Evolutionary conservation across 2,329 filamentous ascomycete genomes (phyloP), one percentile per base, ranked within the genome.

Genomic region (Cercospora nicotianae): DNA sequence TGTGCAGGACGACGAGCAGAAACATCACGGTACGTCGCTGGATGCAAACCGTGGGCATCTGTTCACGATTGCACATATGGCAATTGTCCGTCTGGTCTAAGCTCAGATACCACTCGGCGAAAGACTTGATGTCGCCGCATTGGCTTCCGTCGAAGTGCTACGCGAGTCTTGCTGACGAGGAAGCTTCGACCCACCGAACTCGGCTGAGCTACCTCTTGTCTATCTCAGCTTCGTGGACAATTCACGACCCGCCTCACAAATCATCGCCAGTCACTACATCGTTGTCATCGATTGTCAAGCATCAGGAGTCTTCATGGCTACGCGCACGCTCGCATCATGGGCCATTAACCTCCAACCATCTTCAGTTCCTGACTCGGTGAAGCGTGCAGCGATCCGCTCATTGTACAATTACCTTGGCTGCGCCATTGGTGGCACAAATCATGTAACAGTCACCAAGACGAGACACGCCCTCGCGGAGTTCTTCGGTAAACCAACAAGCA

Each of bases 371-470:
- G 48, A 67, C 1, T 71, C 78, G 8, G 83, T 85, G 18, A 75
- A 80, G 62, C 72, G 80, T 16, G 80, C 83, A 6, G 84, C 84
- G 0, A 77, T 81, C 9, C 80, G 81, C 20, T 83, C 81, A 48
- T 80, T 86, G 61, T 85, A 86, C 77, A 87, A 87, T 77, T 86
- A 83, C 80, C 80, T 80, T 6, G 85, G 85, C 45, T 87, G 84
- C 70, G 81, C 84, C 28, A 81, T 87, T 20, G 84, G 83, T 5
- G 85, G 85, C 3, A 82, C 80, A 66, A 77, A 77, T 8, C 84
- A 86, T 69, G 77, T 79, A n/a, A 81, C 84, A 1, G 80, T 81
- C 20, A 71, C 70, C 2, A 82, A 79, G 67, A 79, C 81, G 10
- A 73, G 75, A 55, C 73, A 74, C 1, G 77, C 80, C 0, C 73